A percentile compares a stretch with the other conserved stretches of the same genome.
phyloP scores from a whole-genome alignment of 139 green algal genomes.

The Chlorella sorokiniana region DNA sequence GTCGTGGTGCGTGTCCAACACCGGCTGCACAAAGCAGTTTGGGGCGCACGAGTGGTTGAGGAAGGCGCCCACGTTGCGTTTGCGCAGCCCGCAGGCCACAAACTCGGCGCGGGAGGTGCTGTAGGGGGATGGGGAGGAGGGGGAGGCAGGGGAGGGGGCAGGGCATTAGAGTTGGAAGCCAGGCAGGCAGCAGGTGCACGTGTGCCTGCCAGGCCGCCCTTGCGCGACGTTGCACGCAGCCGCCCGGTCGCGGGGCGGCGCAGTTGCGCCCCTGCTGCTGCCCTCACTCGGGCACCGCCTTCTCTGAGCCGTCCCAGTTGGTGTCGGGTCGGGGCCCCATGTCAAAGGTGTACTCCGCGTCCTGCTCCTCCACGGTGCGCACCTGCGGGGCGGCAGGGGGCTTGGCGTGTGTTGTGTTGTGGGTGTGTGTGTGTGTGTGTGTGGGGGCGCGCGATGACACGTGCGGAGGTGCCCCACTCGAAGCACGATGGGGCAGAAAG shows the following conservation, averaged over 20 bases:
- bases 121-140: neutral
- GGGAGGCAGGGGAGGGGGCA: neutral
- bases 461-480: no score
- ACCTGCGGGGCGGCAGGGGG: constrained; percentile 11
- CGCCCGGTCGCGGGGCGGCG: no score
- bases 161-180: neutral
- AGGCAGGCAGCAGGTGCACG: neutral
- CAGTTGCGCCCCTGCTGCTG: no score
- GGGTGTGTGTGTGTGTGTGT: no score
- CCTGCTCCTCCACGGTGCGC: constrained; percentile 27
- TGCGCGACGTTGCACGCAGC: neutral
- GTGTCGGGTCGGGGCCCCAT: constrained; percentile 24
- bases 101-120: neutral
- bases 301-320: constrained; percentile 30
- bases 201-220: no score
- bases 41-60: constrained; percentile 42
- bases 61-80: constrained; percentile 36
- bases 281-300: neutral
- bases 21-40: constrained; percentile 57
- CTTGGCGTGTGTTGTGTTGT: no score
- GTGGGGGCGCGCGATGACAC: no score
- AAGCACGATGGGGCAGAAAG: no score
- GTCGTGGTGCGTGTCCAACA: constrained; percentile 47
- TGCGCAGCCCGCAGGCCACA: constrained; percentile 26
- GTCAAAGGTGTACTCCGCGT: constrained; percentile 41